Base-by-base conservation (phyloP, 1,139 yeast genomes). In the Geotrichum restrictum region DNA sequence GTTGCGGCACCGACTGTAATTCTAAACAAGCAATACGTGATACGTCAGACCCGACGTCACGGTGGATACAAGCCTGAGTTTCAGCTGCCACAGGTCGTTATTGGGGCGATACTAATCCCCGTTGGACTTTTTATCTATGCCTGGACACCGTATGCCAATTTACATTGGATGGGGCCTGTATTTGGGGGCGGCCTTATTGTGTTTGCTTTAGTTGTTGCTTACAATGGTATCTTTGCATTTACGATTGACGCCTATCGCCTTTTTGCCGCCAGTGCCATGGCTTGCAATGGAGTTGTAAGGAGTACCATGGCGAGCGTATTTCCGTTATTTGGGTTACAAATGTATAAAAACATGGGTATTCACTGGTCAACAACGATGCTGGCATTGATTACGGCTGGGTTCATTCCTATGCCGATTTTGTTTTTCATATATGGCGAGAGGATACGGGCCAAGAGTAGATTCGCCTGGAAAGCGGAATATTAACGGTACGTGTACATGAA, bases 141-240 rank as follows among this genome's bases (percentile, higher is more conserved):
- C 1, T 80, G 83, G 83, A 69, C 81, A 81, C 85, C 57, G 84
- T 94, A 94, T 73, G 85, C 61, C 1, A 57, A 63, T 1, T 80
- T 87, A 22, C 95, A 86, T 66, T 88, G 95, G 94, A 82, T 86
- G 71, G 88, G 81, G 10, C 89, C 95, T 11, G 74, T 83, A 43
- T 79, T 85, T 32, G 82, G 91, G 0, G 91, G 88, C 56, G 77
- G 81, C 39, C 84, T 88, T 34, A 85, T 85, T 64, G 91, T 91
- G 0, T 82, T 82, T 63, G 87, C 91, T 2, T 73, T 84, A 59
- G 77, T 85, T 53, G 70, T 85, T 61, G 78, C 80, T 61, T 70
- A 74, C 74, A 62, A 77, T 67, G 70, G 77, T 64, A 66, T 74
- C 60, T 63, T 82, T 59, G 71, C 76, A 33, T 82, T 81, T 60